Conservation (phyloP, 208 protist genomes). For the Trypanosoma conorhini region DNA sequence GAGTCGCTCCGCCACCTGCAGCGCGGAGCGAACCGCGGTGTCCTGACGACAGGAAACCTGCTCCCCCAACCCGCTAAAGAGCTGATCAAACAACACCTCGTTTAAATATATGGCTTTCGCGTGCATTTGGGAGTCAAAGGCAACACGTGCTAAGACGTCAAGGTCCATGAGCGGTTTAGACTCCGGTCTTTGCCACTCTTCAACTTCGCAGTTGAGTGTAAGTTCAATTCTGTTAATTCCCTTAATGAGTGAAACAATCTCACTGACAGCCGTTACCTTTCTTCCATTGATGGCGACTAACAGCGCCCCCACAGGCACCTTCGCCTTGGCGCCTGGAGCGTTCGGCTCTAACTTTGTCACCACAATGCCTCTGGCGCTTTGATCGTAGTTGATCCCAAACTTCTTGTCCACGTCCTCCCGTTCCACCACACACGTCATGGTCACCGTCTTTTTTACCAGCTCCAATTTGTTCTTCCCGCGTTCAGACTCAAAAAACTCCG, state of each 20-base stretch:
- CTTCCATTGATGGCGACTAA: slow-evolving; percentile 76
- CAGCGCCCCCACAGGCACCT: slow-evolving; percentile 69
- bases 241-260: slow-evolving; percentile 80
- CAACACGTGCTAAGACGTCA: slow-evolving; percentile 66
- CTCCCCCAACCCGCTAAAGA: slow-evolving; percentile 48
- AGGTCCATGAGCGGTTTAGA: slow-evolving; percentile 72
- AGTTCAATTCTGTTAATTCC: slow-evolving; percentile 72
- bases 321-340: slow-evolving; percentile 64
- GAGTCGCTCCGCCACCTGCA: slow-evolving; percentile 70
- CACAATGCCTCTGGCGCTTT: slow-evolving; percentile 63
- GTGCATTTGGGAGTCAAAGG: slow-evolving; percentile 80
- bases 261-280: slow-evolving; percentile 58
- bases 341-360: slow-evolving; percentile 84
- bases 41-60: slow-evolving; percentile 41
- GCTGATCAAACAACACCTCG: slow-evolving; percentile 76
- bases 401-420: slow-evolving; percentile 55
- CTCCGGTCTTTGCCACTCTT: slow-evolving; percentile 43
- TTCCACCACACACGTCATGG: slow-evolving; percentile 54
- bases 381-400: slow-evolving; percentile 93
- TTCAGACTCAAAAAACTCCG: slow-evolving; percentile 87
- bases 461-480: slow-evolving; percentile 55
- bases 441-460: slow-evolving; percentile 45
- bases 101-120: slow-evolving; percentile 91
- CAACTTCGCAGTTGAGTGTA: slow-evolving; percentile 52
- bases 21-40: slow-evolving; percentile 41